Evolutionary conservation across 1,139 yeast genomes (phyloP), one percentile per base, ranked within the genome.

Genomic region (Saccharomyces pastorianus): DNA sequence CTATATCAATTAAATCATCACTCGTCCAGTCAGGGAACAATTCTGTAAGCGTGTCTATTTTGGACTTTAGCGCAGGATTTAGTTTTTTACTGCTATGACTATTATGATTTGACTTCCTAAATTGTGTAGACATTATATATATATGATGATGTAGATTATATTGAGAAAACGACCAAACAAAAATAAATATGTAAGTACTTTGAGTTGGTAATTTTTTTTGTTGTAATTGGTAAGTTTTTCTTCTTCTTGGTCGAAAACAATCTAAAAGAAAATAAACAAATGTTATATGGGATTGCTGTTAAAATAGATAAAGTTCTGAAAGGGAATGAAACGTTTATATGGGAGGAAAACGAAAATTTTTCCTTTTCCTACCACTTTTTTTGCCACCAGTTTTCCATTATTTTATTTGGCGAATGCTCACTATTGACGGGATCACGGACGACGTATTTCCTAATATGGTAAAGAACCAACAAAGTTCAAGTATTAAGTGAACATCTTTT

Each of bases 11-110:
- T 70, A 93, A 82, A 69, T 93, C 99, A 48, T 88, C 96, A 53
- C 80, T 77, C 55, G 88, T 82, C 99, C 99, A 93, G 68, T 88
- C 96, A 47, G 97, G 96, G 75, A 93, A 91, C 77, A 93, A 77
- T 71, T 93, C 98, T 55, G 78, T 73, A 66, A 93, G 80, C 51
- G 86, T 80, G 58, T 77, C 73, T 64, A 89, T 76, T 62, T 79
- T 77, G 57, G 71, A 68, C 62, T 73, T 75, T 51, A 75, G 61
- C 58, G 76, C 81, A 53, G 75, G 72, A 58, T 72, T 75, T 55
- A 72, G 61, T 53, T 65, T 67, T 48, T 60, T 58, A 50, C 53
- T 59, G 55, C 59, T 61, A 47, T 54, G 53, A 47, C 27, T 49
- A 52, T 52, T 56, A 50, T 38, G 44, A 38, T 38, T 38, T 17